phyloP scores from a whole-genome alignment of 305 asterid species.

The Fraxinus dipetala region DNA sequence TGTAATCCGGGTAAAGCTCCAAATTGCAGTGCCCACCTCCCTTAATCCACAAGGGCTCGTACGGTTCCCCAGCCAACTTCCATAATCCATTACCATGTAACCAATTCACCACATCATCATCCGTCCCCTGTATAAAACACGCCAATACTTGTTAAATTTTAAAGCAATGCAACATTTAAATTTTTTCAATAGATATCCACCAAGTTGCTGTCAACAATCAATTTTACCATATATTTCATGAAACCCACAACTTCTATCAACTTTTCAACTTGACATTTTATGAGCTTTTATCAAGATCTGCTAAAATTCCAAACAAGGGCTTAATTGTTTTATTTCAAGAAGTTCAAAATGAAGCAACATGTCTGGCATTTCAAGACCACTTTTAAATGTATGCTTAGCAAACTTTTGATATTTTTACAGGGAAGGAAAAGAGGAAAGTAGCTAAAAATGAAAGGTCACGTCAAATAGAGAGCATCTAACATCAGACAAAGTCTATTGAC shows the following conservation, averaged over 20 bases:
- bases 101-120: constrained; percentile 92
- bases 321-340: background rate
- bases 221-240: background rate
- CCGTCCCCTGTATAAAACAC: constrained; percentile 66
- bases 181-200: background rate
- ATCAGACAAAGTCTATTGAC: background rate
- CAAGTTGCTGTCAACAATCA: background rate
- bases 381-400: background rate
- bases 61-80: constrained; percentile 85
- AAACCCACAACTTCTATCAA: background rate
- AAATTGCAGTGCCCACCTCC: constrained; percentile 99
- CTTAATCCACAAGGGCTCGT: constrained; percentile 93
- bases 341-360: background rate
- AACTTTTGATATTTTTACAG: background rate
- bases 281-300: background rate
- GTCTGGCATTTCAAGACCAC: background rate
- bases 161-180: background rate
- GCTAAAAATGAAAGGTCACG: background rate
- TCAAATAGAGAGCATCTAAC: background rate
- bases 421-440: background rate
- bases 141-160: background rate
- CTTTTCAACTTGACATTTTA: background rate
- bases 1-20: constrained; percentile 93
- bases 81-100: constrained; percentile 80
- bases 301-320: too few relatives aligned